phyloP scores from a whole-genome alignment of 139 green algal genomes.

The Chlorella sp. region DNA sequence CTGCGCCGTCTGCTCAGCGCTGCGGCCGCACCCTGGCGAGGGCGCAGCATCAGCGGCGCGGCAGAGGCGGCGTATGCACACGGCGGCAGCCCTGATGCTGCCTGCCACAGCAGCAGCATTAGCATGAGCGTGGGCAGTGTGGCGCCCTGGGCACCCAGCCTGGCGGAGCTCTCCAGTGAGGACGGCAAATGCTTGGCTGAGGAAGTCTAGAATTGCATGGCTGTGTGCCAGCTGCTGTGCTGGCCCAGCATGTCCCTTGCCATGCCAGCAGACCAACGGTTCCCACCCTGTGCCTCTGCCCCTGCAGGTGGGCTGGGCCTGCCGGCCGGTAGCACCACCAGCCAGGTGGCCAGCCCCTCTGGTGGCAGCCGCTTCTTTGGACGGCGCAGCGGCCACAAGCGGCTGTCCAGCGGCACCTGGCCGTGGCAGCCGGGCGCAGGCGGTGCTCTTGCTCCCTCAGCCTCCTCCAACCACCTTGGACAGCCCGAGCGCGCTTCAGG shows the following conservation, averaged over 20 bases:
- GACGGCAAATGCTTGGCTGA: neutral
- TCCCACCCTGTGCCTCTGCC: neutral
- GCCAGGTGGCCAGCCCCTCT: neutral
- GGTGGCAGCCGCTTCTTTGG: neutral
- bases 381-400: neutral
- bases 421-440: no score
- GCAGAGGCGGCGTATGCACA: neutral
- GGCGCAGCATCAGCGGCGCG: neutral
- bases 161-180: slow-evolving; percentile 32
- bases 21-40: neutral
- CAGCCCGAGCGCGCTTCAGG: no score
- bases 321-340: neutral
- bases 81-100: neutral
- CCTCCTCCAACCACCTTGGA: no score
- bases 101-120: neutral
- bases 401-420: neutral
- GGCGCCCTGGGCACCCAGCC: neutral
- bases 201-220: no score
- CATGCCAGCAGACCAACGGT: neutral
- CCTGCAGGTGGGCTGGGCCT: slow-evolving; percentile 24
- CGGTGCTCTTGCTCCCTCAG: no score
- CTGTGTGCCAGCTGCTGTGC: neutral
- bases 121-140: slow-evolving; percentile 1
- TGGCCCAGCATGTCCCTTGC: neutral
- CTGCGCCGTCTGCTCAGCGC: slow-evolving; percentile 7